A percentile compares a stretch with the other conserved stretches of the same genome.
Evolutionary conservation across 805 yeast genomes (phyloP).

Genomic region (Metschnikowia shivogae): DNA sequence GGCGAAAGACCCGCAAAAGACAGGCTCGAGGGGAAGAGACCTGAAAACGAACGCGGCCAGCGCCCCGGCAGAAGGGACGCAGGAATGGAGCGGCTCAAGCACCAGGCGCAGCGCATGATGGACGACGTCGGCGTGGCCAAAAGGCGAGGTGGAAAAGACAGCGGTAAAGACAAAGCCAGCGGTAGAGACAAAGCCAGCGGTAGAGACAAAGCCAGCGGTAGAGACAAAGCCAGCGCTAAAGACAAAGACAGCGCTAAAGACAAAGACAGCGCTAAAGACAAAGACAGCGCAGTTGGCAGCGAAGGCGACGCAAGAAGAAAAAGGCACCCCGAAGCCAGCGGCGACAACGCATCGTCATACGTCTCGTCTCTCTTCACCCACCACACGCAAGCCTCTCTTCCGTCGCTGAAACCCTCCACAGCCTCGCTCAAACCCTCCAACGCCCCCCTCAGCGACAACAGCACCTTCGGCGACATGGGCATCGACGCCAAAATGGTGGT

Average conservation of each 20-base stretch:
- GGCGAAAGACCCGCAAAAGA: too few relatives aligned
- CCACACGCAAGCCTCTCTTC: conserved; percentile 32
- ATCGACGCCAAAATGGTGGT: conserved; percentile 48
- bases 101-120: conserved; percentile 2
- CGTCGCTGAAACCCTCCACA: conserved; percentile 50
- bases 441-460: conserved; percentile 73
- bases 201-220: too few relatives aligned
- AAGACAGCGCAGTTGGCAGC: not conserved
- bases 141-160: not conserved
- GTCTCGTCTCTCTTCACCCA: conserved; percentile 78
- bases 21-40: too few relatives aligned
- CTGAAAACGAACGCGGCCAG: too few relatives aligned
- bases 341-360: conserved; percentile 46
- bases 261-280: too few relatives aligned
- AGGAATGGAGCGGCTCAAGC: not conserved
- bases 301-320: conserved; percentile 7
- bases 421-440: conserved; percentile 60
- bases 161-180: too few relatives aligned
- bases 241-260: too few relatives aligned
- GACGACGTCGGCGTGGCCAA: not conserved
- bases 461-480: conserved; percentile 71
- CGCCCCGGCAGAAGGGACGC: too few relatives aligned
- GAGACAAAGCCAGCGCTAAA: too few relatives aligned
- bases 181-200: too few relatives aligned
- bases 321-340: conserved; percentile 4